phyloP scores from a whole-genome alignment of 352 stramenopile species.

The Phytophthora macrochlamydospora region DNA sequence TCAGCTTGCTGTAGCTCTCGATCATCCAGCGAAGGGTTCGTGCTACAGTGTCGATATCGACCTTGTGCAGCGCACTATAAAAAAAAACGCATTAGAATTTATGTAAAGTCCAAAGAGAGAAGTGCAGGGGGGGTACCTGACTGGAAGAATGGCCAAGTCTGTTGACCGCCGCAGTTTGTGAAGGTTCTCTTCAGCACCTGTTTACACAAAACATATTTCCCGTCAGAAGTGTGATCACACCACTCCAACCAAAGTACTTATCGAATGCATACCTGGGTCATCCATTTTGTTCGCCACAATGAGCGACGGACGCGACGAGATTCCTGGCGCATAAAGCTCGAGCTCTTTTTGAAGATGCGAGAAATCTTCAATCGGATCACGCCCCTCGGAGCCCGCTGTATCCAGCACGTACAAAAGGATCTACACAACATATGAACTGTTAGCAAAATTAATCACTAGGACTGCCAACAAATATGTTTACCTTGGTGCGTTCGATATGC shows the following conservation, averaged over 20 bases:
- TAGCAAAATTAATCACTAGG: no score
- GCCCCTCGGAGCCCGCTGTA: conserved; percentile 76
- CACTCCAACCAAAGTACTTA: background rate
- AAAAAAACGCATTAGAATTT: background rate
- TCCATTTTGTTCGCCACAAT: conserved; percentile 93
- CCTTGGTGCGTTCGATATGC: conserved; percentile 98
- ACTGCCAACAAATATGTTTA: conserved; percentile 28
- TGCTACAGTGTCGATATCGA: conserved; percentile 84
- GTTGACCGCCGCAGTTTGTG: conserved; percentile 72
- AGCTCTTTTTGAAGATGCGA: conserved; percentile 83
- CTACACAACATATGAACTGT: conserved; percentile 25
- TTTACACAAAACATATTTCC: background rate
- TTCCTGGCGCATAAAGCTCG: conserved; percentile 86
- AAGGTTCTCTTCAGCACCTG: conserved; percentile 80
- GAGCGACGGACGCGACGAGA: conserved; percentile 84
- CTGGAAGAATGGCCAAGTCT: conserved; percentile 77
- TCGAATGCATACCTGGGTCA: conserved; percentile 45
- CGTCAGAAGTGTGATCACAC: background rate
- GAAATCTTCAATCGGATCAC: conserved; percentile 80
- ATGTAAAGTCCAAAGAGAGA: background rate
- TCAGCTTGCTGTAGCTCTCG: conserved; percentile 63
- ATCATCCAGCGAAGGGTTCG: conserved; percentile 77
- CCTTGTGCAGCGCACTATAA: conserved; percentile 80
- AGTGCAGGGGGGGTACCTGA: conserved; percentile 51
- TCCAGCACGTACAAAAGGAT: conserved; percentile 89